Evolutionary conservation across 2,329 filamentous ascomycete genomes (phyloP).

Genomic region (Juglanconis sp.): DNA sequence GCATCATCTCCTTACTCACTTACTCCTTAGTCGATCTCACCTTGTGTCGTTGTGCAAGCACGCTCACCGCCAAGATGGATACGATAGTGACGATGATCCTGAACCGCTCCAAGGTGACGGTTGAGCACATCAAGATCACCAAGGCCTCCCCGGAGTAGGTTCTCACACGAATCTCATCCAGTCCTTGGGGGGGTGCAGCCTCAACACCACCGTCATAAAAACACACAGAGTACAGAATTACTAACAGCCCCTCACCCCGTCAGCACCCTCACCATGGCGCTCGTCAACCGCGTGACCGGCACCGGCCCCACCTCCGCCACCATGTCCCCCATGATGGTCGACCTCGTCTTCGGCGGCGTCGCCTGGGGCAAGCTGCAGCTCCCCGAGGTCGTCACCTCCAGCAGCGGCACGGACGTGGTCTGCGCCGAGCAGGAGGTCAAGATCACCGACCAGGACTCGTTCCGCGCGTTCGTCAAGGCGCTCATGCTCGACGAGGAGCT

Average conservation of each 20-base stretch:
- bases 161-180: too few species aligned
- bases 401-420: conserved; percentile 26
- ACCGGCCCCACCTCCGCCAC: conserved; percentile 30
- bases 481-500: conserved; percentile 28
- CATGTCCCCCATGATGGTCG: conserved; percentile 27
- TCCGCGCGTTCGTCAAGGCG: conserved; percentile 29
- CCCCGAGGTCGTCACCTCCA: conserved; percentile 27
- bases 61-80: conserved; percentile 20
- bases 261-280: conserved; percentile 29
- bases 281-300: conserved; percentile 29
- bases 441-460: conserved; percentile 28
- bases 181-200: background rate
- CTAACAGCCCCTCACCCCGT: background rate
- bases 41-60: background rate
- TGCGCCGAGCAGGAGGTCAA: conserved; percentile 26
- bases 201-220: background rate
- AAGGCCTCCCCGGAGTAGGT: conserved; percentile 29
- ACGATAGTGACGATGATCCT: conserved; percentile 28
- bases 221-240: background rate
- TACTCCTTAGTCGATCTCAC: background rate
- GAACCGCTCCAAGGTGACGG: conserved; percentile 26
- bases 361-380: conserved; percentile 29
- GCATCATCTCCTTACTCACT: background rate
- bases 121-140: conserved; percentile 29
- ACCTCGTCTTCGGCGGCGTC: conserved; percentile 28